Conservation (phyloP, 768 basidiomycete species). For the Amanita muscaria region DNA sequence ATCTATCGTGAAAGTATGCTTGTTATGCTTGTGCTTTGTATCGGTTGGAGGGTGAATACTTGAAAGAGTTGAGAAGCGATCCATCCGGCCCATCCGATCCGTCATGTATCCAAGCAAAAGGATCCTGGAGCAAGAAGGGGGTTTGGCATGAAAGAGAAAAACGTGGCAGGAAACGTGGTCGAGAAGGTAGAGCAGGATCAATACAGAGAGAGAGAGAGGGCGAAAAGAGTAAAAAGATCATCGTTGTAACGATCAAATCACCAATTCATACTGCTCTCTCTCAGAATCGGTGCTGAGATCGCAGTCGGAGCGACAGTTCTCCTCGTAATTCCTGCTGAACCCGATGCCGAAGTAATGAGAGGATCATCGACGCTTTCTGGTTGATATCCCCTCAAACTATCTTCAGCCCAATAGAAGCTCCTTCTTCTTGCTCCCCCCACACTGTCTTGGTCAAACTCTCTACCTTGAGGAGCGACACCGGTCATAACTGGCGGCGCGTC, state of each 20-base stretch:
- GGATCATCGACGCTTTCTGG: conserved; percentile 27
- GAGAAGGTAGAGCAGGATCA: no score
- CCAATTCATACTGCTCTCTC: conserved; percentile 85
- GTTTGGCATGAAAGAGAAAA: background rate
- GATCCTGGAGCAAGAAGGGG: background rate
- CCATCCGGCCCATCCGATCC: conserved; percentile 3
- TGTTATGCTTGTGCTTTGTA: no score
- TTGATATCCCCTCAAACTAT: conserved; percentile 60
- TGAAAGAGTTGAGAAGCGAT: background rate
- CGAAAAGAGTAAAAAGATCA: no score
- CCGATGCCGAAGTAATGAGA: conserved; percentile 19
- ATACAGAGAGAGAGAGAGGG: no score
- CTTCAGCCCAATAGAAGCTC: conserved; percentile 85
- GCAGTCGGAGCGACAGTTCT: conserved; percentile 41
- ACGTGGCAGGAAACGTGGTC: no score
- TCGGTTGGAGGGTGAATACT: no score
- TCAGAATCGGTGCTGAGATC: conserved; percentile 70
- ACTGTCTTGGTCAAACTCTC: conserved; percentile 68
- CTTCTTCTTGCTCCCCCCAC: conserved; percentile 63
- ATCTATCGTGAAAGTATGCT: no score
- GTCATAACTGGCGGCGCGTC: conserved; percentile 35
- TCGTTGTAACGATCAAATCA: conserved; percentile 20
- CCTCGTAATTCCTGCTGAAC: conserved; percentile 38
- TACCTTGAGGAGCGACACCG: conserved; percentile 45
- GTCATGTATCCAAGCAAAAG: background rate